Base-by-base conservation (phyloP, 2,329 filamentous ascomycete genomes). In the Nemania abortiva region DNA sequence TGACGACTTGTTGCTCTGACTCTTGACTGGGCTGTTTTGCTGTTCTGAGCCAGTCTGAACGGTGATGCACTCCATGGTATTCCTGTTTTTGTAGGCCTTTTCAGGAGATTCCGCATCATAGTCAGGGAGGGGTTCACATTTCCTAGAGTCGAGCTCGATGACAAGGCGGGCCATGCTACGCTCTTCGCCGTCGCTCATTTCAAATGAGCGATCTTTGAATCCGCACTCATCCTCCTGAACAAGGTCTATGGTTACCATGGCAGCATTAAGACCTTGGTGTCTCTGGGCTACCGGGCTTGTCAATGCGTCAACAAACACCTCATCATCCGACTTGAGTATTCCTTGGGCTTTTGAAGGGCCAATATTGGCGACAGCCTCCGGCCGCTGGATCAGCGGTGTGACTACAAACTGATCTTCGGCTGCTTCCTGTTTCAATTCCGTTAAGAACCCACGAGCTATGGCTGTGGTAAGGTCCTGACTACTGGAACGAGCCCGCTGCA, bases 231-330 rank as follows among this genome's bases (percentile, higher is more conserved):
- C 37, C 3, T 37, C 63, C 27, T 65, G 47, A 15, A n/a, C 24
- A 60, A 56, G 11, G 50, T 65, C 63, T 42, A 53, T 29, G 13
- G 29, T 34, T 39, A 65, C 68, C 13, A 50, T 24, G 2, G 15
- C 50, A 29, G 65, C 71, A 70, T 63, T 80, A 58, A 68, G 75
- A 72, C 68, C 73, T 31, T 47, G 78, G 20, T 76, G 79, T 15
- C 73, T 75, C 24, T 76, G 73, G 3, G 73, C 75, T 34, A 77
- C 68, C 7, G 84, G 84, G 63, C 83, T 87, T 39, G 80, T 83
- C 52, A 79, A 80, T 13, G 85, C 85, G 74, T 88, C 86, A 47
- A 86, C 81, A 72, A 84, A 87, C 22, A 82, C 81, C n/a, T 86
- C 83, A 6, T 80, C 79, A 22, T 80, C 82, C 1, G 83, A 84